Evolutionary conservation across 176 grass and related monocot species (phyloP), one percentile per base, ranked within the genome.

Genomic region (Triticum timopheevii): DNA sequence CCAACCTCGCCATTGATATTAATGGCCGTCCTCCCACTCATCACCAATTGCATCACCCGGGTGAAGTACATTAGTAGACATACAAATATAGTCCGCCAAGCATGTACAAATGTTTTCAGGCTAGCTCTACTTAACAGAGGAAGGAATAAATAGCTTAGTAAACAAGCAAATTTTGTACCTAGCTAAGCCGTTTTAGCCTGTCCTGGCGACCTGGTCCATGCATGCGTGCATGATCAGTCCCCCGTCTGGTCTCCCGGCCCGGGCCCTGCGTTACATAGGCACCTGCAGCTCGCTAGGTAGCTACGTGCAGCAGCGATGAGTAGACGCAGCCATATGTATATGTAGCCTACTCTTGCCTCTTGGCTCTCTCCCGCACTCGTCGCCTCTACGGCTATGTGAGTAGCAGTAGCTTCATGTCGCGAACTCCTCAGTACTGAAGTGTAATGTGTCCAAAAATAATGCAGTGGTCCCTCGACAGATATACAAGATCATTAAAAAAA

Each of bases 361-460:
- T 17, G 71, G 71, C 74, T 54, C 50, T 54, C 50, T 54, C 50
- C 3, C 27, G 34, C 73, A 27, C 74, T 56, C 25, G 9, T 54
- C 47, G 15, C 78, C 24, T 66, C 61, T 80, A 31, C 78, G 40
- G 39, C 70, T 23, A 59, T 3, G 56, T n/a, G 56, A 8, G 56
- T 59, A 72, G 39, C 36, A 42, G 22, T 40, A 73, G 69, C 23
- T 45, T 17, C 71, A 17, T 44, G 15, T 44, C 42, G 20, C 20
- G 7, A 59, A 58, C 28, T 67, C 66, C 52, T 78, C 31, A 45
- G 82, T 66, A 77, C 72, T 87, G 66, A 87, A 75, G 80, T 38
- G 74, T 73, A 50, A 90, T 84, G 80, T 75, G 80, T 87, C 89
- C 85, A 84, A 84, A 86, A 87, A 90, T 75, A 90, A 84, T 84